Evolutionary conservation across 306 rosid species (phyloP).

Genomic region (Pachyrhizus erosus): DNA sequence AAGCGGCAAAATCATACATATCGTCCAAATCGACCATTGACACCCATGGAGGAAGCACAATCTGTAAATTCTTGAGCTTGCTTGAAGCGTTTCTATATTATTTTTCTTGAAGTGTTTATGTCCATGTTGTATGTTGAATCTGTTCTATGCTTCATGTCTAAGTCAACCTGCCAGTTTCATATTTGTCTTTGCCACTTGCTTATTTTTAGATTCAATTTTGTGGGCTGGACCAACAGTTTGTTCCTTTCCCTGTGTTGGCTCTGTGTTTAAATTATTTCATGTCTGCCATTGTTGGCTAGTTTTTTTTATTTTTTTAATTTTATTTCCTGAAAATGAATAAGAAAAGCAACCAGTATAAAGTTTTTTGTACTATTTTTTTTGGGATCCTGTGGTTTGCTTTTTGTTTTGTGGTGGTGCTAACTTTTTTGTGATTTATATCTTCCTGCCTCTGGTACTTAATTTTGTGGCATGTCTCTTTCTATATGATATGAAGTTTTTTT

Average conservation of each 20-base stretch:
- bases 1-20: constrained; percentile 86
- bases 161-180: background rate
- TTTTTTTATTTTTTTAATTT: no score
- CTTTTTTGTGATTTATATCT: background rate
- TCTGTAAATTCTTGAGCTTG: constrained; percentile 57
- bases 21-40: constrained; percentile 84
- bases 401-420: background rate
- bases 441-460: background rate
- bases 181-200: background rate
- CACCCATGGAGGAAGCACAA: constrained; percentile 72
- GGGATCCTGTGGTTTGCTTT: background rate
- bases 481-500: constrained; percentile 33
- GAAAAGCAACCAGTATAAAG: background rate
- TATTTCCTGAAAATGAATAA: background rate
- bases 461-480: constrained; percentile 14
- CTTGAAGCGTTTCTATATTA: constrained; percentile 9
- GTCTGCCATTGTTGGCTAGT: background rate
- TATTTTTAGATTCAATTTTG: background rate
- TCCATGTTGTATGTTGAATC: background rate
- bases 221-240: background rate
- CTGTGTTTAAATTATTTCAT: background rate
- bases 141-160: constrained; percentile 28
- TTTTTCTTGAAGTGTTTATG: no score
- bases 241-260: background rate
- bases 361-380: constrained; percentile 22